A percentile compares a stretch with the other conserved stretches of the same genome.
Evolutionary conservation across 2,329 filamentous ascomycete species (phyloP).

Genomic region (Scedosporium minutisporum): DNA sequence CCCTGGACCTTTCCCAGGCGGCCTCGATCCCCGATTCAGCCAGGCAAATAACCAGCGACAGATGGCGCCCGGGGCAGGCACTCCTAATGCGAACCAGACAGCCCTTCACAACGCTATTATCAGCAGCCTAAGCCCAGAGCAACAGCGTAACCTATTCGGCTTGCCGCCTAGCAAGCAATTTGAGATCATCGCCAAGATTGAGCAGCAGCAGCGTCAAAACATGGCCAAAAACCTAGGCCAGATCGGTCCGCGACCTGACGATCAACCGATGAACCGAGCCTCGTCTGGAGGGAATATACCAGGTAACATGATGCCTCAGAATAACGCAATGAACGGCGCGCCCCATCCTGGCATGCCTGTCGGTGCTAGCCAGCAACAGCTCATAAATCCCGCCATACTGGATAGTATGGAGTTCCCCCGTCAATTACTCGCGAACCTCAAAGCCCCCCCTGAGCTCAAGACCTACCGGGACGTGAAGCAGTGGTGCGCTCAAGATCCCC

Average conservation of each 20-base stretch:
- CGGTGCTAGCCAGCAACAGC: conserved; percentile 19
- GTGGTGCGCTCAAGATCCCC: conserved; percentile 29
- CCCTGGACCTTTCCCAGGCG: conserved; percentile 38
- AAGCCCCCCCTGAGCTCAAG: conserved; percentile 32
- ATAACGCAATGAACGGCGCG: not conserved
- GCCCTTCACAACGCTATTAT: conserved; percentile 30
- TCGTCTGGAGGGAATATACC: not conserved
- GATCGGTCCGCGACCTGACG: conserved; percentile 2
- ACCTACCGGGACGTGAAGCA: conserved; percentile 39
- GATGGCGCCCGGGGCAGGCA: conserved; percentile 22
- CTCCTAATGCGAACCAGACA: conserved; percentile 25
- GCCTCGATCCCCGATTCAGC: conserved; percentile 44
- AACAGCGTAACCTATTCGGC: conserved; percentile 31
- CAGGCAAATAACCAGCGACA: conserved; percentile 37
- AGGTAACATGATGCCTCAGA: not conserved
- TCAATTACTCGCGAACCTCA: conserved; percentile 22
- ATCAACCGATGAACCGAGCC: not conserved
- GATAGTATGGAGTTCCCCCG: conserved; percentile 38
- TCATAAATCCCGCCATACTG: conserved; percentile 24
- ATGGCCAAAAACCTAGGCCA: conserved; percentile 9
- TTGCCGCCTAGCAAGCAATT: conserved; percentile 40
- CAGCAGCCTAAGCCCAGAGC: conserved; percentile 34
- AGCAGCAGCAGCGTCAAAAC: conserved; percentile 12
- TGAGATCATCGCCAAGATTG: conserved; percentile 26
- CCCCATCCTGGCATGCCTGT: not conserved